Evolutionary conservation across 2,329 filamentous ascomycete species (phyloP).

Genomic region (Colletotrichum noveboracense): DNA sequence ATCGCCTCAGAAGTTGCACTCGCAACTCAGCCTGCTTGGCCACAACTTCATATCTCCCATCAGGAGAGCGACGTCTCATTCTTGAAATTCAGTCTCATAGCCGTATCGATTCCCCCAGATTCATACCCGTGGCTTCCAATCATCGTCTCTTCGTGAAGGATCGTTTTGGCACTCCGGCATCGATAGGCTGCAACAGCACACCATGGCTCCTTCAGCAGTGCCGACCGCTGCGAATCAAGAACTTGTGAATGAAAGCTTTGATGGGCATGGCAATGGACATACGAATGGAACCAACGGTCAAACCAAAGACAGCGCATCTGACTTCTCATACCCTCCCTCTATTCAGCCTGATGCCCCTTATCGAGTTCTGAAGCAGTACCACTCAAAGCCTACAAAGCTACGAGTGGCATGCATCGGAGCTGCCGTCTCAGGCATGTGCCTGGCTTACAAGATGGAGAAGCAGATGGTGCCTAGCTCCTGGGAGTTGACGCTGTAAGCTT

Average conservation of each 20-base stretch:
- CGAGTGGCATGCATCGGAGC: slow-evolving; percentile 34
- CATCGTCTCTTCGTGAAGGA: not conserved
- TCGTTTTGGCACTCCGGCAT: not conserved
- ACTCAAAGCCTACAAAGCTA: slow-evolving; percentile 39
- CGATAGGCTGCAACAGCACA: not conserved
- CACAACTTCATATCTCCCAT: not conserved
- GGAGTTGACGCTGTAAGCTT: slow-evolving; percentile 29
- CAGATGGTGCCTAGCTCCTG: slow-evolving; percentile 31
- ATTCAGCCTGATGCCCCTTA: slow-evolving; percentile 28
- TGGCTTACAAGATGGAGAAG: slow-evolving; percentile 34
- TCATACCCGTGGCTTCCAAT: not conserved
- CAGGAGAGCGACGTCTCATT: not conserved
- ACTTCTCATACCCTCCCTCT: slow-evolving; percentile 30
- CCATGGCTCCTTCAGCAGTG: slow-evolving; percentile 8
- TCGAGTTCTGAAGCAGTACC: slow-evolving; percentile 34
- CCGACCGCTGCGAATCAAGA: slow-evolving; percentile 1
- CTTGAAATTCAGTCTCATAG: not conserved
- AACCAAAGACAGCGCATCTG: slow-evolving; percentile 5
- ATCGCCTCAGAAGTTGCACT: not conserved
- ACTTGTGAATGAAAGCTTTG: not conserved
- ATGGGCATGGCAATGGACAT: not conserved
- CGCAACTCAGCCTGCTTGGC: not conserved
- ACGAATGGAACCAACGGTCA: not conserved
- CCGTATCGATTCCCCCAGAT: not conserved
- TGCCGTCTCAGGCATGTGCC: slow-evolving; percentile 31